Evolutionary conservation across 768 basidiomycete species (phyloP), one percentile per base, ranked within the genome.

Genomic region (Artomyces pyxidatus): DNA sequence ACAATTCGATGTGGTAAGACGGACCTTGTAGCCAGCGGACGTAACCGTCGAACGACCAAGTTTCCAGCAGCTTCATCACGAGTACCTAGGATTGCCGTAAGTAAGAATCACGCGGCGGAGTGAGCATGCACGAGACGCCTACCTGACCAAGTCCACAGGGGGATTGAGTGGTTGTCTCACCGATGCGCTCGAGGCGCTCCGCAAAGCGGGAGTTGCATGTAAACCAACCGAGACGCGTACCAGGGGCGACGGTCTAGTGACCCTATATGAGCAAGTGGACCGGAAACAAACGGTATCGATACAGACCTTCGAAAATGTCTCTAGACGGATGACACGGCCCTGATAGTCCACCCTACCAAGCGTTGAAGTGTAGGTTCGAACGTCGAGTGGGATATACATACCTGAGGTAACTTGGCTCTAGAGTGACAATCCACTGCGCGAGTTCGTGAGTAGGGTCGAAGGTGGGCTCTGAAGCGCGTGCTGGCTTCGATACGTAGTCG

Each of bases 261-360:
- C n/a, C n/a, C n/a, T n/a, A n/a, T n/a, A n/a, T n/a, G n/a, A n/a
- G n/a, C n/a, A n/a, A n/a, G n/a, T n/a, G n/a, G n/a, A n/a, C n/a
- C n/a, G n/a, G n/a, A n/a, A n/a, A n/a, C n/a, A n/a, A n/a, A n/a
- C n/a, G n/a, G n/a, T n/a, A n/a, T n/a, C n/a, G n/a, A n/a, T 14
- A 23, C 53, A 29, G 41, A 77, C 83, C 77, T 88, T 88, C 30
- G 81, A 84, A 61, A 88, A 87, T 0, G 82, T 82, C 59, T 92
- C 90, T 29, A 92, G 66, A 3, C 88, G 82, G 49, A 94, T 79
- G 37, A 94, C 89, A 26, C 89, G 78, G 3, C 88, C 89, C 62
- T 92, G 78, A 52, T 78, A 79, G 61, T 92, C 88, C 58, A 83
- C 68, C 37, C 77, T 80, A 48, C 25, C 4, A n/a, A n/a, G n/a